Conservation (phyloP, 768 basidiomycete species). For the Kwoniella dejecticola region DNA sequence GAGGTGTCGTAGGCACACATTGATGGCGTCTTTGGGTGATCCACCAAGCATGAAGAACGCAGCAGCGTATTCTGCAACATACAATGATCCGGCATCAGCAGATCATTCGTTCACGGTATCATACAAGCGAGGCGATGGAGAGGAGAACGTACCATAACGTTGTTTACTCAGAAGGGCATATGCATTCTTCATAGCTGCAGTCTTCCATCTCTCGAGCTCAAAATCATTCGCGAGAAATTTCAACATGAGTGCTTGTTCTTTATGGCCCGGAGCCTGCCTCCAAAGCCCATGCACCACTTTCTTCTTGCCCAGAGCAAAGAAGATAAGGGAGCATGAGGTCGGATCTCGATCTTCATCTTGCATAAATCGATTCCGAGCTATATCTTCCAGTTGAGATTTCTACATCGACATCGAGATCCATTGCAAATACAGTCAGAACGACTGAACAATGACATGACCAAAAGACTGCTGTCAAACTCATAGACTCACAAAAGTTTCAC, state of each 20-base stretch:
- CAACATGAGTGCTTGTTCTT: constrained; percentile 83
- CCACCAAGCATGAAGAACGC: constrained; percentile 95
- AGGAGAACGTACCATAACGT: constrained; percentile 71
- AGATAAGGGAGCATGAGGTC: constrained; percentile 81
- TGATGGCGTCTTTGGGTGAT: constrained; percentile 84
- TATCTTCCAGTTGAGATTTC: constrained; percentile 69
- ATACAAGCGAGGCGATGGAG: too few species aligned
- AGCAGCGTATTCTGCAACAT: constrained; percentile 84
- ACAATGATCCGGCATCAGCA: not conserved
- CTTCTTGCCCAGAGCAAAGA: constrained; percentile 89
- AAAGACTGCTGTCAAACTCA: too few species aligned
- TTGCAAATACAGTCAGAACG: too few species aligned
- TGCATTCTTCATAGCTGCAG: constrained; percentile 94
- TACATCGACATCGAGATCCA: constrained; percentile 5
- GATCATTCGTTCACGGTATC: not conserved
- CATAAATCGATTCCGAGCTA: constrained; percentile 93
- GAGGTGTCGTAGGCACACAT: constrained; percentile 82
- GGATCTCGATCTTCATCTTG: constrained; percentile 84
- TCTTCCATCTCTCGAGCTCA: constrained; percentile 76
- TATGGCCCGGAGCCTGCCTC: constrained; percentile 92
- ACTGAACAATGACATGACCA: constrained; percentile 2
- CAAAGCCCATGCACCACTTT: constrained; percentile 92
- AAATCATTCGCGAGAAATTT: constrained; percentile 93
- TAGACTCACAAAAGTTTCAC: constrained; percentile 70
- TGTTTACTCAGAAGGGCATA: constrained; percentile 87